Evolutionary conservation across 352 stramenopile species (phyloP), one percentile per base, ranked within the genome.

Genomic region (Globisporangium echinulatum): DNA sequence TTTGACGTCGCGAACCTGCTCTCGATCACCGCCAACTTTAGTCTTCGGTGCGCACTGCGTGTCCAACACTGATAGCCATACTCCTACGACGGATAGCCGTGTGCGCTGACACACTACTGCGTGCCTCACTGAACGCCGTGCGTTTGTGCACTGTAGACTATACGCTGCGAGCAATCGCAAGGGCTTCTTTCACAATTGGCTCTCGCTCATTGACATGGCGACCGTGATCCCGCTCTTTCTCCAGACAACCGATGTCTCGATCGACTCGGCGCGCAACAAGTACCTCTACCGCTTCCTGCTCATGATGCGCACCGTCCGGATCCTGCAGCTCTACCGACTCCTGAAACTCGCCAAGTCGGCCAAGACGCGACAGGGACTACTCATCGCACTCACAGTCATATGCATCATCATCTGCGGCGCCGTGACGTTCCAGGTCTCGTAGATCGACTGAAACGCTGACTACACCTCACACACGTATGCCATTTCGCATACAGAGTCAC

Each of bases 381-480:
- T 86, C 6, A 88, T 92, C 47, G 67, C 61, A 0, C 50, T 92
- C 7, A 88, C 76, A 0, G 80, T 65, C 7, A 46, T 74, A 2
- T 82, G 67, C 53, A 84, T 92, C 48, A 82, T 92, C 58, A 79
- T 90, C 8, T 89, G 79, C 40, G 74, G 55, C 3, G 82, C 66
- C 2, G 69, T 83, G 19, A 74, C 77, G 6, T 77, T 88, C 48
- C 82, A 87, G 66, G 77, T 87, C 70, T 33, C 25, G 25, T 33
- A 33, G 25, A 33, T 33, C 25, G 25, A 33, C 25, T 33, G 25
- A 33, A 33, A 33, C 25, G 25, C 25, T 33, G 25, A 33, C 25
- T 33, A 33, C 25, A 33, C 25, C 33, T 42, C 5, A 56, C 10
- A 39, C 5, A 15, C 1, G 33, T n/a, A 3, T 19, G n/a, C 25